phyloP scores from a whole-genome alignment of 1,284 basidiomycete species.

The Exobasidium cylindrosporum region DNA sequence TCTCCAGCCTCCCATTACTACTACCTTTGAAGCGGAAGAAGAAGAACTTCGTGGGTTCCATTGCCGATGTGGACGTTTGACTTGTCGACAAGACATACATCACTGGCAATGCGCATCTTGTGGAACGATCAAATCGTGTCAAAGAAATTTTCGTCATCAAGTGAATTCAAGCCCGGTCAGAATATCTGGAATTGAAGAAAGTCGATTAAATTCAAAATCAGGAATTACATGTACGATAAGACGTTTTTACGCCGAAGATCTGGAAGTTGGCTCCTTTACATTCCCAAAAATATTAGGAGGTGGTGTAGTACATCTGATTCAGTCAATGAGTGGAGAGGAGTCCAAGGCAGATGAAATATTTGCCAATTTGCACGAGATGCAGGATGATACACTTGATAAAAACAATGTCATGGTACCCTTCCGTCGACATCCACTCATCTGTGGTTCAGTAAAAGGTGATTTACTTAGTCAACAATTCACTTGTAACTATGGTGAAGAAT shows the following conservation, averaged over 20 bases:
- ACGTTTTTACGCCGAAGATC: background rate
- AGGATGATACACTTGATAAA: background rate
- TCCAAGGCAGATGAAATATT: background rate
- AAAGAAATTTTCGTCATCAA: background rate
- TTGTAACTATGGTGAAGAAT: constrained; percentile 33
- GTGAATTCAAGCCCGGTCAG: background rate
- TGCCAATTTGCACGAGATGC: constrained; percentile 1
- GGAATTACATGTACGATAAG: background rate
- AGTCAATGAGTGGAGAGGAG: background rate
- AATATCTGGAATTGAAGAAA: constrained; percentile 8
- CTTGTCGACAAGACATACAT: constrained; percentile 6
- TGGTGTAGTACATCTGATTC: background rate
- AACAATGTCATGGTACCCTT: constrained; percentile 21
- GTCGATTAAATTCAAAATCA: constrained; percentile 5
- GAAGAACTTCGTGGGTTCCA: constrained; percentile 9
- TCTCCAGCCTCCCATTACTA: background rate
- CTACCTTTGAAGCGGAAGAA: background rate
- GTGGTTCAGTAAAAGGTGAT: constrained; percentile 17
- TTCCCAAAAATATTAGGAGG: background rate
- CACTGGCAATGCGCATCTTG: constrained; percentile 1
- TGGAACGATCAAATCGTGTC: background rate
- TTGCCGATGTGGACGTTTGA: constrained; percentile 15
- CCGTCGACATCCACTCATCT: constrained; percentile 25
- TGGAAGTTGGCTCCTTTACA: background rate
- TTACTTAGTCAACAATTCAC: constrained; percentile 41